phyloP scores from a whole-genome alignment of 306 rosid genomes.

The Vachellia collinsii region DNA sequence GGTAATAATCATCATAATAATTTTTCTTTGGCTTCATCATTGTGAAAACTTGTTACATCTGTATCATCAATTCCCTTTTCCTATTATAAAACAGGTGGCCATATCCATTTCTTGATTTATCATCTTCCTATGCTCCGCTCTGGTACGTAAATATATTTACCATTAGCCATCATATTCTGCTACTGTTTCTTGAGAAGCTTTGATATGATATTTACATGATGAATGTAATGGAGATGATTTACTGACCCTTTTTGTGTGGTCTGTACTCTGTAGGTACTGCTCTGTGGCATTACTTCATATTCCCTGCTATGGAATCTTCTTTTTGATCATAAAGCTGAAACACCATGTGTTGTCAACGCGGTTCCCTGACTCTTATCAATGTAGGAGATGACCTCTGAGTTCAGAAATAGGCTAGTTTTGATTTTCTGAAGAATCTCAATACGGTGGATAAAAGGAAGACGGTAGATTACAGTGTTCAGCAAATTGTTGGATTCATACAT shows the following conservation, averaged over 20 bases:
- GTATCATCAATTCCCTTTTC: conserved; percentile 27
- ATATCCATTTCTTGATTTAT: conserved; percentile 94
- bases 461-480: conserved; percentile 19
- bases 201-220: neutral
- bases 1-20: conserved; percentile 51
- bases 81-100: conserved; percentile 83
- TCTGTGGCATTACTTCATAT: conserved; percentile 82
- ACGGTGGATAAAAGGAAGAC: conserved; percentile 20
- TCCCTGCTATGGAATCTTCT: conserved; percentile 90
- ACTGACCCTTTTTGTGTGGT: conserved; percentile 29
- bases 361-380: conserved; percentile 67
- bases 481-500: conserved; percentile 8
- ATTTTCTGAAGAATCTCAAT: conserved; percentile 34
- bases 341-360: conserved; percentile 63
- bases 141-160: conserved; percentile 54
- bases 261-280: conserved; percentile 67
- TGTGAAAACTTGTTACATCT: conserved; percentile 4
- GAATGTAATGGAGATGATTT: neutral
- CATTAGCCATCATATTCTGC: neutral
- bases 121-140: conserved; percentile 78
- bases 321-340: conserved; percentile 80
- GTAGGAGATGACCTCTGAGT: conserved; percentile 47
- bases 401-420: conserved; percentile 21
- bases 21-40: conserved; percentile 14
- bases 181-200: conserved; percentile 14